These are phyloP conservation scores for Hymenoscyphus occultus DNA, from an alignment of 2,329 filamentous ascomycete genomes.

Conservation along the genomic window DNA sequence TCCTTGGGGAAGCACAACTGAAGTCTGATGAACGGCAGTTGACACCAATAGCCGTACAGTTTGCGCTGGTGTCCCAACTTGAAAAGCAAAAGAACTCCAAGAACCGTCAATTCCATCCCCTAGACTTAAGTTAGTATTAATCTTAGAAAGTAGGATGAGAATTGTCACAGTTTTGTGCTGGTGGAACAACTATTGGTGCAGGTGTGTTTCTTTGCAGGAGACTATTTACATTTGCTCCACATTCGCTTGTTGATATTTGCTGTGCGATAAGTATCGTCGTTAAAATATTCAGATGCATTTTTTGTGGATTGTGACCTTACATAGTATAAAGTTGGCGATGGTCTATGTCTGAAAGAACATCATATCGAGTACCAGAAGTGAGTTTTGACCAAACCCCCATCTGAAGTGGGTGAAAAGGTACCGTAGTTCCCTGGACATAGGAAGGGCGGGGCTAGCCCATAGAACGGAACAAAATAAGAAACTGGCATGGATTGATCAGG, in stretches of 20 bases:
- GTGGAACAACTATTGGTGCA: conserved; percentile 14
- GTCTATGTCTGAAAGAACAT: neutral
- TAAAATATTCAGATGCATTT: neutral
- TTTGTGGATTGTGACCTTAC: neutral
- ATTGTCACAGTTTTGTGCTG: conserved; percentile 16
- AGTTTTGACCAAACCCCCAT: neutral
- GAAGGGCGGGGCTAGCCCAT: no score
- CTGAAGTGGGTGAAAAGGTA: no score
- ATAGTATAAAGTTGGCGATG: neutral
- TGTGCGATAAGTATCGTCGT: conserved; percentile 9
- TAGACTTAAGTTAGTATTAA: neutral
- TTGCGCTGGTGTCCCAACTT: conserved; percentile 51
- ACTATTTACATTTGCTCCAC: neutral
- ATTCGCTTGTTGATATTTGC: neutral
- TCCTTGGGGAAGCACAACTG: conserved; percentile 58
- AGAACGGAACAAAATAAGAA: no score
- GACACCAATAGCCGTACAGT: conserved; percentile 56
- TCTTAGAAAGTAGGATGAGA: neutral
- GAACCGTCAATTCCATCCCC: conserved; percentile 64
- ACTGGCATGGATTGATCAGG: no score
- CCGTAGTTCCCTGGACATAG: no score
- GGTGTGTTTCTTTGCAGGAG: conserved; percentile 6
- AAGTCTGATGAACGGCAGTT: conserved; percentile 66
- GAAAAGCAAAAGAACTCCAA: conserved; percentile 68
- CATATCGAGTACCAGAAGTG: neutral